phyloP scores from a whole-genome alignment of 2,329 filamentous ascomycete genomes.

The Parascedosporium putredinis region DNA sequence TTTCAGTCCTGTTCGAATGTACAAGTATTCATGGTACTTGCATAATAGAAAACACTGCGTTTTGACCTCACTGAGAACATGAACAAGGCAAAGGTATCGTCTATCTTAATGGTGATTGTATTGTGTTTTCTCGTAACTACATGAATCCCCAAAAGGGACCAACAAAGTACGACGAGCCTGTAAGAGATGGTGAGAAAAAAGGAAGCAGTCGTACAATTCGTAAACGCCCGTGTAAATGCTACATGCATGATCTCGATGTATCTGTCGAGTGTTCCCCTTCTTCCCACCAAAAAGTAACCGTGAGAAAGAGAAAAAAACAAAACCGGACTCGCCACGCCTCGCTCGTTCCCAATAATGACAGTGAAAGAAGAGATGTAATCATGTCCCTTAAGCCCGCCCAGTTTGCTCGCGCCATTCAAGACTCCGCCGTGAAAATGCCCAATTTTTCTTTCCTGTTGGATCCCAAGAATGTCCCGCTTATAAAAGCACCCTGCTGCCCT shows the following conservation, averaged over 20 bases:
- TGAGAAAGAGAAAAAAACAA: not conserved
- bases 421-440: not conserved
- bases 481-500: not conserved
- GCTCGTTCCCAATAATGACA: not conserved
- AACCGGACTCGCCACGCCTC: not conserved
- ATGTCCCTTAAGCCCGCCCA: not conserved
- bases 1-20: too few species aligned
- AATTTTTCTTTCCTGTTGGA: slow-evolving; percentile 4
- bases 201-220: not conserved
- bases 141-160: not conserved
- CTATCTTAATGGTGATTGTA: too few species aligned
- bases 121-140: too few species aligned
- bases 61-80: too few species aligned
- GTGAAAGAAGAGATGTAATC: not conserved
- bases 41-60: too few species aligned
- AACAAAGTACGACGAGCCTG: not conserved
- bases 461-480: not conserved
- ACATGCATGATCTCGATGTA: not conserved
- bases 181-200: too few species aligned
- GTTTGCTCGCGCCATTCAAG: not conserved
- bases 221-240: slow-evolving; percentile 1
- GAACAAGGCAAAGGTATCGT: too few species aligned
- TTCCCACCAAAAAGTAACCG: not conserved
- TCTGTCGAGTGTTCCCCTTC: too few species aligned
- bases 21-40: too few species aligned